These are phyloP conservation scores for Oryza meridionalis DNA, from an alignment of 176 grass and related monocot species.

Conservation along the genomic window DNA sequence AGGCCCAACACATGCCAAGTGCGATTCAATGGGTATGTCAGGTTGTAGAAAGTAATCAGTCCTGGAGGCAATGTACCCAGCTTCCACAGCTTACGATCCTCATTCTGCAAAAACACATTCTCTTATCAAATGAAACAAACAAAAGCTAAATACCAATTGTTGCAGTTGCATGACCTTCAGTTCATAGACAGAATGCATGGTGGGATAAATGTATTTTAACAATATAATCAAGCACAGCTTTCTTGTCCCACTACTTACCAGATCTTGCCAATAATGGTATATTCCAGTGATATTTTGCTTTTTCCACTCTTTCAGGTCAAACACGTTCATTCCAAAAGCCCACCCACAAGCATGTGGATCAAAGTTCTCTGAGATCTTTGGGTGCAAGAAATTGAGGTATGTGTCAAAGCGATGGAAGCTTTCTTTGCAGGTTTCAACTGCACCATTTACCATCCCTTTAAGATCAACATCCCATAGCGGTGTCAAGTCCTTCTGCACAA, in stretches of 20 bases:
- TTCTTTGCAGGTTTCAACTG: slow-evolving; percentile 97
- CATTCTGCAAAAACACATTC: slow-evolving; percentile 61
- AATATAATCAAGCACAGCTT: slow-evolving; percentile 28
- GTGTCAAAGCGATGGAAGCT: slow-evolving; percentile 98
- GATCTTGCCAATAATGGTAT: slow-evolving; percentile 97
- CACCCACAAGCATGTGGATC: slow-evolving; percentile 93
- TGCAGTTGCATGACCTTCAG: background rate
- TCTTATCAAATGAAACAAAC: slow-evolving; percentile 31
- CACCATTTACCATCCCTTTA: slow-evolving; percentile 96
- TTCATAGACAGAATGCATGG: slow-evolving; percentile 15
- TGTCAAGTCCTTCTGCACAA: slow-evolving; percentile 91
- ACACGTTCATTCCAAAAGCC: slow-evolving; percentile 99
- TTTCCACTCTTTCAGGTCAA: slow-evolving; percentile 92
- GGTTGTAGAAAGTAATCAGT: slow-evolving; percentile 97
- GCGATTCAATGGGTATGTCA: slow-evolving; percentile 80
- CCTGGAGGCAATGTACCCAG: slow-evolving; percentile 86
- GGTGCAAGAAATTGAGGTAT: slow-evolving; percentile 89
- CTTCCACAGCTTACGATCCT: slow-evolving; percentile 94
- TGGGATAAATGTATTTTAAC: slow-evolving; percentile 22
- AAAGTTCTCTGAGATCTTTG: slow-evolving; percentile 86
- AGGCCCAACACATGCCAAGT: slow-evolving; percentile 96
- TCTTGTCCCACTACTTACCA: slow-evolving; percentile 60
- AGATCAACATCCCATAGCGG: slow-evolving; percentile 81
- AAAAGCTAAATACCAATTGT: slow-evolving; percentile 15
- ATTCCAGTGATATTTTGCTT: slow-evolving; percentile 95